These are phyloP conservation scores for Ascoidea asiatica DNA, from an alignment of 805 yeast genomes.

Conservation along the genomic window DNA sequence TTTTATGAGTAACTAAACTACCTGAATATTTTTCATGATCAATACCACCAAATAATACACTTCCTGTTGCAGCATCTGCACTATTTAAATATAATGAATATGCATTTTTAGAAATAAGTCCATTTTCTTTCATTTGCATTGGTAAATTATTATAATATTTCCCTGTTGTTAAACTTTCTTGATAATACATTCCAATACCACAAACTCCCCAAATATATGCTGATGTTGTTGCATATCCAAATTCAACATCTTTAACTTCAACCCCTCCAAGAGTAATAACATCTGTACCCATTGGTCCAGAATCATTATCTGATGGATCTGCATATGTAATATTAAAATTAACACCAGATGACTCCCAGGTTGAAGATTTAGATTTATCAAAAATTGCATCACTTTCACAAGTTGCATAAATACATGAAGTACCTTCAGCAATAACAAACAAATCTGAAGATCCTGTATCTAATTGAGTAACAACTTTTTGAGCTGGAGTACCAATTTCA, in stretches of 20 bases:
- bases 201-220: constrained; percentile 8
- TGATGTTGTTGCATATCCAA: constrained; percentile 9
- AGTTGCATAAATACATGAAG: no score
- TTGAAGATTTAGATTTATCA: no score
- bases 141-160: constrained; percentile 18
- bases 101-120: constrained; percentile 24
- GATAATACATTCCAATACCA: constrained; percentile 7
- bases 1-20: constrained; percentile 20
- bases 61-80: constrained; percentile 15
- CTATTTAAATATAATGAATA: constrained; percentile 33
- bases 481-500: constrained; percentile 42
- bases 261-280: constrained; percentile 10
- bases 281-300: constrained; percentile 7
- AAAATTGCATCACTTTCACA: no score
- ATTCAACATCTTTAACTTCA: constrained; percentile 4
- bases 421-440: constrained; percentile 45
- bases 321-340: no score
- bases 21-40: constrained; percentile 37
- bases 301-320: no score
- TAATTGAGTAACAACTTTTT: constrained; percentile 38
- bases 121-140: constrained; percentile 21
- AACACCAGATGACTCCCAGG: no score
- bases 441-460: constrained; percentile 72
- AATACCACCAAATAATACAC: constrained; percentile 41
- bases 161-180: constrained; percentile 7